Evolutionary conservation across 805 yeast genomes (phyloP), one percentile per base, ranked within the genome.

Genomic region (Phaffomyces thermotolerans): DNA sequence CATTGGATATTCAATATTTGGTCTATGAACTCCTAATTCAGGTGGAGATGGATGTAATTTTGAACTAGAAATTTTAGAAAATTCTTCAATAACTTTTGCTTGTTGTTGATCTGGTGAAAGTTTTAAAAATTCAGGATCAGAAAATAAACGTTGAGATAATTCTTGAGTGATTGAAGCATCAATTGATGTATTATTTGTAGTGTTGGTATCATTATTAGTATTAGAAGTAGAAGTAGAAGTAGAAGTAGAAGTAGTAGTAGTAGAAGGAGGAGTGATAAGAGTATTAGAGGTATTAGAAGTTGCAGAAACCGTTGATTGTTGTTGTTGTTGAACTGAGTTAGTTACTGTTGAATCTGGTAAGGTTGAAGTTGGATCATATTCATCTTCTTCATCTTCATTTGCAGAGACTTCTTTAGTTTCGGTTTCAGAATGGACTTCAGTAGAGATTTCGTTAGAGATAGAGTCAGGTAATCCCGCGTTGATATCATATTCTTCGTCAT

Each of bases 1-100:
- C 78, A 82, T 73, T 10, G 84, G 81, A 3, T 61, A 51, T 13
- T 72, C 67, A 34, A 83, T 60, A 53, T 81, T 79, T 1, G 87
- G 83, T 56, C 89, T 70, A 44, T 54, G 60, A 18, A 51, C 44
- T 49, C 65, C 60, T 51, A 59, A 30, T 60, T 62, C 45, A 55
- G 52, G 38, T 45, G 53, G 60, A 60, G 43, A 46, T 12, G 27
- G 22, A 34, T 31, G 36, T 49, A 24, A 52, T 49, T 35, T 42
- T 24, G 40, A 34, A 27, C 10, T 27, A 20, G 36, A 56, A 48
- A 62, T 50, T 34, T 53, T 49, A 45, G 68, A 59, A 44, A 64
- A 65, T 29, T 63, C 68, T 3, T 57, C 52, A 9, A 67, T 51
- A 23, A 71, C 56, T 33, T 53, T 53, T 24, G 49, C 46, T 40